Evolutionary conservation across 768 basidiomycete genomes (phyloP).

Genomic region (Lentinula aciculospora): DNA sequence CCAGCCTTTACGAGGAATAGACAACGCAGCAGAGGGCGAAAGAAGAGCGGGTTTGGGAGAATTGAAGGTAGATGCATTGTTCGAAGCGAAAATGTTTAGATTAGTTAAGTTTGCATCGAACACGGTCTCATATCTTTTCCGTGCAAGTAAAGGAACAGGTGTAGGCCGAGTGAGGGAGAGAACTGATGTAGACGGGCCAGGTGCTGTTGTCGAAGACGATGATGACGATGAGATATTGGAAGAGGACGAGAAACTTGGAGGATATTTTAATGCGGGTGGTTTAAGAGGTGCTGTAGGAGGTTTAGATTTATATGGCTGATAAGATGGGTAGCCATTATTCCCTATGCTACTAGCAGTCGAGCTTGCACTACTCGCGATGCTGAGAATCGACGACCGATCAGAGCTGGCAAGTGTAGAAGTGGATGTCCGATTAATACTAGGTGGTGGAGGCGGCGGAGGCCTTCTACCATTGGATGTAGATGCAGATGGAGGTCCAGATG

Average conservation of each 20-base stretch:
- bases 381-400: slow-evolving; percentile 60
- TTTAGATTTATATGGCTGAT: slow-evolving; percentile 11
- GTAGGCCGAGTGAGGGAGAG: slow-evolving; percentile 45
- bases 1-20: slow-evolving; percentile 55
- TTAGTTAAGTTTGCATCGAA: slow-evolving; percentile 47
- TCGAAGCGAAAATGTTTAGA: slow-evolving; percentile 9
- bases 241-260: background rate
- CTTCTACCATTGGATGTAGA: slow-evolving; percentile 6
- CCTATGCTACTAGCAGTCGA: slow-evolving; percentile 15
- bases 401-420: slow-evolving; percentile 34
- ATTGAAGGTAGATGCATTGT: slow-evolving; percentile 4
- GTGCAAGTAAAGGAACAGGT: slow-evolving; percentile 60
- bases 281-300: background rate
- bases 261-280: background rate
- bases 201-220: background rate
- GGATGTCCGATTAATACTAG: slow-evolving; percentile 22
- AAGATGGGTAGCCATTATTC: slow-evolving; percentile 1
- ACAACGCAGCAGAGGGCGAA: background rate
- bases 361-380: slow-evolving; percentile 31
- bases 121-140: slow-evolving; percentile 60
- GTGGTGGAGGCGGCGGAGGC: slow-evolving; percentile 15
- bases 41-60: slow-evolving; percentile 12
- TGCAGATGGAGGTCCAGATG: slow-evolving; percentile 5
- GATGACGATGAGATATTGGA: background rate
- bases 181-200: background rate